Evolutionary conservation across 805 yeast species (phyloP).

Genomic region (Kurtzmaniella fragi): DNA sequence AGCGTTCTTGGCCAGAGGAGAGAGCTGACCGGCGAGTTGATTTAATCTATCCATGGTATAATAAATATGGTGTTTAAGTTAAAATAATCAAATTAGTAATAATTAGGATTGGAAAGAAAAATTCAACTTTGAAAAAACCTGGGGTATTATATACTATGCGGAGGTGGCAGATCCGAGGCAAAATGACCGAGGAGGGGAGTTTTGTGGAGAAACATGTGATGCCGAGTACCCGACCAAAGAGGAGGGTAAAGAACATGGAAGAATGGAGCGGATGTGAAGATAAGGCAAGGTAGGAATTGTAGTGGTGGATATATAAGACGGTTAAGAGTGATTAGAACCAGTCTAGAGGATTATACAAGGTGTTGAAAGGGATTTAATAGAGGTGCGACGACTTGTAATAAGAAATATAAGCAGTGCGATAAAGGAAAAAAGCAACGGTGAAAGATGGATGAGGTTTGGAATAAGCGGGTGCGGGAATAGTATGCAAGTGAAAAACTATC

Average conservation of each 20-base stretch:
- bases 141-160: neutral
- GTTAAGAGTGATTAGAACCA: no score
- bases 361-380: no score
- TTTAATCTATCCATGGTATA: constrained; percentile 41
- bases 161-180: constrained; percentile 3
- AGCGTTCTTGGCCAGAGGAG: constrained; percentile 36
- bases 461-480: no score
- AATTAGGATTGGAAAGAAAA: neutral
- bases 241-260: neutral
- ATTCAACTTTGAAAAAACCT: neutral
- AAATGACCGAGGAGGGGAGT: constrained; percentile 2
- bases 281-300: neutral
- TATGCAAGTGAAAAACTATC: no score
- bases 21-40: constrained; percentile 41
- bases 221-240: neutral
- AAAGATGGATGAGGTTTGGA: no score
- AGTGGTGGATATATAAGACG: neutral
- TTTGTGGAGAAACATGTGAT: neutral
- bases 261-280: neutral
- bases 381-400: no score
- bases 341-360: no score
- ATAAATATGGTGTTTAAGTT: constrained; percentile 3
- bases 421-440: no score
- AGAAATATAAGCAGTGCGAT: no score
- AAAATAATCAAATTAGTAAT: neutral